These are phyloP conservation scores for Colletotrichum brevisporum DNA, from an alignment of 2,329 filamentous ascomycete genomes.

Conservation along the genomic window DNA sequence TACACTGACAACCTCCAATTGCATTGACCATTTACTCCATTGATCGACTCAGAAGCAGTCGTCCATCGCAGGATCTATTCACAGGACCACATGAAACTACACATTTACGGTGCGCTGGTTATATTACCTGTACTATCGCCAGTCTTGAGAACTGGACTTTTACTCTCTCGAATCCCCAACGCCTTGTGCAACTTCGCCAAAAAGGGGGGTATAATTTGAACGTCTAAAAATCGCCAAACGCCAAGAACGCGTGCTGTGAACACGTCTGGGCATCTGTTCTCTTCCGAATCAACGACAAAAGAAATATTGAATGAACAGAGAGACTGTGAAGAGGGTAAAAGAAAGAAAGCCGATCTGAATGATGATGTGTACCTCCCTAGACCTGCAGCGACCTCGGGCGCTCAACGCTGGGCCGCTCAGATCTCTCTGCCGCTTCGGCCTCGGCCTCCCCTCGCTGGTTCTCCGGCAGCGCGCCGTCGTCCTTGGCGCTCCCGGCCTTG, in stretches of 20 bases:
- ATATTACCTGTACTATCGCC: conserved; percentile 18
- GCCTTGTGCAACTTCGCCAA: neutral
- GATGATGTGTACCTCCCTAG: conserved; percentile 3
- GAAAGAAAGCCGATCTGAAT: conserved; percentile 1
- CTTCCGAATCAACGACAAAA: conserved; percentile 4
- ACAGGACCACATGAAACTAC: no score
- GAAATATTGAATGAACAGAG: no score
- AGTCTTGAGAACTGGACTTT: neutral
- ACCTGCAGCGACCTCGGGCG: conserved; percentile 26
- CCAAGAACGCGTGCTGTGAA: conserved; percentile 7
- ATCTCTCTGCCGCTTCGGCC: conserved; percentile 17
- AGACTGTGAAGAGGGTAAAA: no score
- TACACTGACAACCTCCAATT: no score
- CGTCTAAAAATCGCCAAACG: conserved; percentile 17
- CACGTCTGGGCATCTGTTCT: conserved; percentile 7
- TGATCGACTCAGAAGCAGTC: no score
- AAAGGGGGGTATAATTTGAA: conserved; percentile 32
- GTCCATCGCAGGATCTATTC: no score
- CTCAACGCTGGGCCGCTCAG: conserved; percentile 25
- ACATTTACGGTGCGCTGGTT: neutral
- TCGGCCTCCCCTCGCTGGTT: conserved; percentile 22
- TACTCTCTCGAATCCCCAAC: neutral
- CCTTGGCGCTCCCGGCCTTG: neutral
- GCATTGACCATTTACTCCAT: no score
- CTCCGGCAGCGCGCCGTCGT: conserved; percentile 24